phyloP scores from a whole-genome alignment of 805 yeast species.

The Wickerhamiella azyma region DNA sequence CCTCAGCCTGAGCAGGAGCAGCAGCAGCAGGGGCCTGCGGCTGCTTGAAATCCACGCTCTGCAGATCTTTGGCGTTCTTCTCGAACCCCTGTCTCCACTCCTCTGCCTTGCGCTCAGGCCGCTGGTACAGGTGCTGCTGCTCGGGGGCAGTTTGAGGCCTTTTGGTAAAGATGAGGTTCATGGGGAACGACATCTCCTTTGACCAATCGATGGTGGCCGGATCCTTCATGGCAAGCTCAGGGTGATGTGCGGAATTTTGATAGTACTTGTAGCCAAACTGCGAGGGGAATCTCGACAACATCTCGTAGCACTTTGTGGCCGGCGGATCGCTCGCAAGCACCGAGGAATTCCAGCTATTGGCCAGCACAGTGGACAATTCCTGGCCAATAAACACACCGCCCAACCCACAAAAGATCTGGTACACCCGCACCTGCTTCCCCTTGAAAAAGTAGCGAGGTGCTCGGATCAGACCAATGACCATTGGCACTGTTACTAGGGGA shows the following conservation, averaged over 20 bases:
- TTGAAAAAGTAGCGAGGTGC: constrained; percentile 14
- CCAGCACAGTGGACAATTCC: constrained; percentile 11
- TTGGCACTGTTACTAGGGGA: constrained; percentile 18
- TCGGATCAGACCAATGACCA: constrained; percentile 13
- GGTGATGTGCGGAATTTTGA: constrained; percentile 13
- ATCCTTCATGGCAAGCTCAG: constrained; percentile 14
- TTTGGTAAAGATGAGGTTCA: constrained; percentile 12
- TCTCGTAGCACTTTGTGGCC: constrained; percentile 11
- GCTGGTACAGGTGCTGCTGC: constrained; percentile 1
- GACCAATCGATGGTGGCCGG: constrained; percentile 19
- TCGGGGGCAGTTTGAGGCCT: background rate
- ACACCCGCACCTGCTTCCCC: constrained; percentile 8
- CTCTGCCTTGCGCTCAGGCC: constrained; percentile 6
- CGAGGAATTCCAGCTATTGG: constrained; percentile 5
- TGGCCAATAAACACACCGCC: constrained; percentile 18
- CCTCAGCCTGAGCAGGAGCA: background rate
- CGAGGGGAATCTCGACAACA: constrained; percentile 15
- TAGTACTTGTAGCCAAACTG: constrained; percentile 19
- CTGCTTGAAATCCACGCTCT: background rate
- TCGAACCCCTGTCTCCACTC: constrained; percentile 5
- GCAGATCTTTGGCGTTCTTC: constrained; percentile 1
- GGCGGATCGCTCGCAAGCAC: constrained; percentile 5
- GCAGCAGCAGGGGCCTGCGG: background rate
- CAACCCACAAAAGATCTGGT: constrained; percentile 17
- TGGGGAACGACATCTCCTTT: constrained; percentile 17